Evolutionary conservation across 208 protist species (phyloP), one percentile per base, ranked within the genome.

Genomic region (Leptomonas seymouri): DNA sequence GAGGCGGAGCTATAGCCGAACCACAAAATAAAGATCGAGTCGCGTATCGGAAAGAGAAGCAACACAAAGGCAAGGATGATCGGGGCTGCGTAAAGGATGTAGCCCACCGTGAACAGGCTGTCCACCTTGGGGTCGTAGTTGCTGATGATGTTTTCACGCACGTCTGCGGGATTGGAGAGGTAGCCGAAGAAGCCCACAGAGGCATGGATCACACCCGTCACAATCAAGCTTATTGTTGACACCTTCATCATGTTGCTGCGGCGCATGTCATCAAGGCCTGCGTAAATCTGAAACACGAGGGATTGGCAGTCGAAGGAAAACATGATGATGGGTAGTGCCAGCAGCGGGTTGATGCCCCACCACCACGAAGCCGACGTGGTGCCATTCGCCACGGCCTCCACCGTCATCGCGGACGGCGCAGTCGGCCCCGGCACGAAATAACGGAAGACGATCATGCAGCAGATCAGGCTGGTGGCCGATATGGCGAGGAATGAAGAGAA

Each of bases 261-360:
- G 11, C 74, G 71, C 83, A 91, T 91, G 50, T 84, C 70, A 1
- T 82, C 53, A 3, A 93, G 73, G 0, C 70, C 63, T 14, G 85
- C 76, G 75, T 93, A 93, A 25, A 93, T 79, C 59, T 93, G 88
- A 55, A 93, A 93, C 3, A 91, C 79, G 34, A 93, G 75, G 28
- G 84, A 85, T 72, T 93, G 88, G 56, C 88, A 93, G 60, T 89
- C 88, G 53, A 93, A 93, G 55, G 85, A 89, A 70, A 93, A 93
- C 88, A 93, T 93, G 58, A 91, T 85, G 67, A 93, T 88, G 8
- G 88, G 84, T 20, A 93, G 58, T 0, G 83, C 67, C 34, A 93
- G 63, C 20, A 91, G 54, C 5, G 82, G 80, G 28, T 87, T 62
- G 8, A 21, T 49, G 21, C 87, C 87, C 49, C 49, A 75, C 71